Evolutionary conservation across 768 basidiomycete species (phyloP).

Genomic region (Tricholomella constricta): DNA sequence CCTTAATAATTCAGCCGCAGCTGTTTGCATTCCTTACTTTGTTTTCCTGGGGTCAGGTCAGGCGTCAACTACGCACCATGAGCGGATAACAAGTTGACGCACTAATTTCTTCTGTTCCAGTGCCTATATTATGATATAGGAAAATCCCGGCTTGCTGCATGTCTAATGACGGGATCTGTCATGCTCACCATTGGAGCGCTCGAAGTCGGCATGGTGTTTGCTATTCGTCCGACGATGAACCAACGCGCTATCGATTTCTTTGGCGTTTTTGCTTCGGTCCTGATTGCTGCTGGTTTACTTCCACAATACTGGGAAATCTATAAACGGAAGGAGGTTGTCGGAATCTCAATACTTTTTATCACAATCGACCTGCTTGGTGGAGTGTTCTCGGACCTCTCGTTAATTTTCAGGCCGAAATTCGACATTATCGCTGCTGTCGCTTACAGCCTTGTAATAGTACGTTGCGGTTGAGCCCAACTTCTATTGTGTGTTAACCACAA

Average conservation of each 20-base stretch:
- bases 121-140: constrained; percentile 65
- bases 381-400: constrained; percentile 67
- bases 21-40: constrained; percentile 61
- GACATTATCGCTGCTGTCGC: constrained; percentile 64
- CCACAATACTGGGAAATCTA: constrained; percentile 81
- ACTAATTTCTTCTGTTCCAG: constrained; percentile 32
- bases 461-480: constrained; percentile 18
- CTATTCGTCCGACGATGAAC: constrained; percentile 48
- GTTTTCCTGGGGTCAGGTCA: constrained; percentile 67
- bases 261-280: constrained; percentile 59
- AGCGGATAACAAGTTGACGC: constrained; percentile 4
- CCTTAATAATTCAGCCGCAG: constrained; percentile 70
- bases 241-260: constrained; percentile 48
- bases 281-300: constrained; percentile 51
- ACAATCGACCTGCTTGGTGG: constrained; percentile 69
- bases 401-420: constrained; percentile 65
- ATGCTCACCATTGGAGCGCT: constrained; percentile 53
- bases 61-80: constrained; percentile 12
- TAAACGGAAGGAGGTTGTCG: constrained; percentile 59
- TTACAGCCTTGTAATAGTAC: constrained; percentile 64
- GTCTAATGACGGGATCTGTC: constrained; percentile 37
- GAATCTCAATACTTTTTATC: constrained; percentile 73
- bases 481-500: not conserved
- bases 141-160: constrained; percentile 36
- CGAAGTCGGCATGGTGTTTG: constrained; percentile 61